Base-by-base conservation (phyloP, 2,329 filamentous ascomycete genomes). In the Ceratocystis colombiana region DNA sequence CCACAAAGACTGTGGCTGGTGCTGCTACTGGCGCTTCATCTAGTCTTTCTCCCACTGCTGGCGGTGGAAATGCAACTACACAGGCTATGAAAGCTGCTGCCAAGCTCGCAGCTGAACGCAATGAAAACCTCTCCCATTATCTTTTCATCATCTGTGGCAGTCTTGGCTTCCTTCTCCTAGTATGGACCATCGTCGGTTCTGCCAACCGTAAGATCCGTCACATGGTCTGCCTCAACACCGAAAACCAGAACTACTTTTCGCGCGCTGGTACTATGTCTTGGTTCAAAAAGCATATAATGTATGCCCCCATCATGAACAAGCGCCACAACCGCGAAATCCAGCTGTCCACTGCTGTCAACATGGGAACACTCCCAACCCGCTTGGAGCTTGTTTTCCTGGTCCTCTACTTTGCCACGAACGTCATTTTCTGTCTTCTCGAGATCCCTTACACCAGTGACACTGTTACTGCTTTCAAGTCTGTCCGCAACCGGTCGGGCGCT, bases 401-500 rank as follows among this genome's bases (percentile, higher is more conserved):
- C 48, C 71, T 80, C 63, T 88, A 86, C 72, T 71, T 87, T 6
- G 72, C 76, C 67, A 85, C 82, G 77, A 88, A 88, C 72, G 45
- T 85, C 33, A 76, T 77, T 69, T 88, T 94, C 76, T 92, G 88
- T 73, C 78, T 88, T 63, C 78, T 85, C 50, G 80, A 82, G 67
- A 84, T 92, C 63, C 80, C 84, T 61, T 90, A 82, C 73, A 76
- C 77, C 44, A 75, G 76, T 17, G 73, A 79, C 65, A 77, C 77
- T 61, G 72, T 72, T 10, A 73, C 76, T 28, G 80, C 37, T 37
- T 61, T 66, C 59, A 88, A 96, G 73, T 61, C 67, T 4, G 80
- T 96, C 55, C 87, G 94, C 71, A 92, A 92, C 46, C 85, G 94
- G 67, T 88, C 89, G 5, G 94, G 94, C 65, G 88, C 87, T 7